These are phyloP conservation scores for Aspergillus intermedius DNA, from an alignment of 2,329 filamentous ascomycete genomes.

Conservation along the genomic window DNA sequence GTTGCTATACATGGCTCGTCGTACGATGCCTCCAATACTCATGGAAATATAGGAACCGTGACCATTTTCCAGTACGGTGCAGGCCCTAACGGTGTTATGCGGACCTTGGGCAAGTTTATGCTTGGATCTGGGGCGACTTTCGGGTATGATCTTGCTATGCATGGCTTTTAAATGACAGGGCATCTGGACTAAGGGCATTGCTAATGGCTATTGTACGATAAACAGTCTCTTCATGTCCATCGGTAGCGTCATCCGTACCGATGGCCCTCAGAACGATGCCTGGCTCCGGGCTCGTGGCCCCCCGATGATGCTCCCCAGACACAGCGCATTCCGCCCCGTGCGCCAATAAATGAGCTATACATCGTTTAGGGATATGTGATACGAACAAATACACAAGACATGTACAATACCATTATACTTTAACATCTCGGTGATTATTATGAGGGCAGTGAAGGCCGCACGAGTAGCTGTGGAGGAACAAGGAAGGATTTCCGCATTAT, in stretches of 20 bases:
- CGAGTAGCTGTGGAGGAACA: not conserved
- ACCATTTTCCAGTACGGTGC: constrained; percentile 95
- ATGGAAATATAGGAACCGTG: constrained; percentile 60
- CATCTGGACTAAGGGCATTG: not conserved
- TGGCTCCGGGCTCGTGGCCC: constrained; percentile 68
- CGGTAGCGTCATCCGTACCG: constrained; percentile 89
- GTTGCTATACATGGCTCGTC: constrained; percentile 14
- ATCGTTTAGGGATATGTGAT: constrained; percentile 14
- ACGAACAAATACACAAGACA: constrained; percentile 15
- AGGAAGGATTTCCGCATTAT: constrained; percentile 6
- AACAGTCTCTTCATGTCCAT: constrained; percentile 94
- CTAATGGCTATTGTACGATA: constrained; percentile 1
- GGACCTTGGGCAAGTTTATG: constrained; percentile 96
- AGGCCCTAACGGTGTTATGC: constrained; percentile 85
- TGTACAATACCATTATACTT: constrained; percentile 26
- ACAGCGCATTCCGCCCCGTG: constrained; percentile 28
- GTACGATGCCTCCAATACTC: not conserved
- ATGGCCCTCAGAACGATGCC: constrained; percentile 69
- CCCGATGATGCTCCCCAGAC: constrained; percentile 60
- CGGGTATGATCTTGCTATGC: constrained; percentile 56
- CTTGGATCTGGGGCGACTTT: constrained; percentile 89
- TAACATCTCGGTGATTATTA: not conserved
- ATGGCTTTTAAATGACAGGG: not conserved
- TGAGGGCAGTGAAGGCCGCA: not conserved
- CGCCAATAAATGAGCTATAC: constrained; percentile 22